phyloP scores from a whole-genome alignment of 352 stramenopile genomes.

The Pythium rhizo-oryzae region DNA sequence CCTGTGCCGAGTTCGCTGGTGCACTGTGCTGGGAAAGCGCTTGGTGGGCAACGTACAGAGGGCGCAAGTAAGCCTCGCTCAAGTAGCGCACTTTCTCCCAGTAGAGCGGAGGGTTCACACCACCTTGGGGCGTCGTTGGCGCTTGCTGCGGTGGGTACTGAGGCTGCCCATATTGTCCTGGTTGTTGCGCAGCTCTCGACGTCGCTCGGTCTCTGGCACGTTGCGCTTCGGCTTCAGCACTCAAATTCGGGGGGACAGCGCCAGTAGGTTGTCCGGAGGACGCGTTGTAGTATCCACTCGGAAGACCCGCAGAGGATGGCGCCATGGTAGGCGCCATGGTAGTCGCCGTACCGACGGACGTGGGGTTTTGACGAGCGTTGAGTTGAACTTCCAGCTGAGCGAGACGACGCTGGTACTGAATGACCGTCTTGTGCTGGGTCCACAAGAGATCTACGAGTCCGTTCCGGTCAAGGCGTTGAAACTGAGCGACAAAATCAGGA shows the following conservation, averaged over 20 bases:
- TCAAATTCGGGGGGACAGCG: conserved; percentile 34
- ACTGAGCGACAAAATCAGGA: conserved; percentile 68
- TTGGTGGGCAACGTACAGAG: conserved; percentile 63
- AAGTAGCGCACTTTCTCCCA: conserved; percentile 73
- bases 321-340: neutral
- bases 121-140: conserved; percentile 8
- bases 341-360: conserved; percentile 11
- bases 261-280: conserved; percentile 29
- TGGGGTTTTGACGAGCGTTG: conserved; percentile 9
- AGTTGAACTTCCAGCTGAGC: conserved; percentile 61
- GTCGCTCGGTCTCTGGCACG: conserved; percentile 44
- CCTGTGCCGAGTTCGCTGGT: conserved; percentile 63
- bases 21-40: conserved; percentile 68
- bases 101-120: conserved; percentile 45
- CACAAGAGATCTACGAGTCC: conserved; percentile 73
- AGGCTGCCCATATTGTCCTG: conserved; percentile 15
- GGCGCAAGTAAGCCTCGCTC: conserved; percentile 46
- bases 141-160: conserved; percentile 8
- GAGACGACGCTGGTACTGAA: conserved; percentile 60
- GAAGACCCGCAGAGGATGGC: neutral
- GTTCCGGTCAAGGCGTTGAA: conserved; percentile 69
- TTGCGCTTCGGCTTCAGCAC: conserved; percentile 54
- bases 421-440: conserved; percentile 65
- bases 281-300: conserved; percentile 43
- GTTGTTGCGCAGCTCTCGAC: conserved; percentile 19